Evolutionary conservation across 2,329 filamentous ascomycete genomes (phyloP), one percentile per base, ranked within the genome.

Genomic region (Waltergamsia citrina): DNA sequence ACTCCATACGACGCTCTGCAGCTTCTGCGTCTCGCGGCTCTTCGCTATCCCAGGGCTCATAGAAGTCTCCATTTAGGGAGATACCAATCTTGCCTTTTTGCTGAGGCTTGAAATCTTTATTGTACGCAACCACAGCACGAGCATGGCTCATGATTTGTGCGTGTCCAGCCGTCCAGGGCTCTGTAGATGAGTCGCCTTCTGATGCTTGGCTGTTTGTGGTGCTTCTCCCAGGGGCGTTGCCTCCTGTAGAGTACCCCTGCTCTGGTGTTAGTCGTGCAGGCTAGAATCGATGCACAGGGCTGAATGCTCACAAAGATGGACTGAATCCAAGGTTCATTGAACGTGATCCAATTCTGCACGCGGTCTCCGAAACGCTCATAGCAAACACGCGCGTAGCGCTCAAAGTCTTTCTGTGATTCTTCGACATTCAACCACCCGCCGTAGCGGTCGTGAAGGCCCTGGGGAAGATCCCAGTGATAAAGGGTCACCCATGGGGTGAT

Each of bases 401-500:
- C 54, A 35, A 60, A 59, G 35, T 60, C 57, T 6, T 42, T 42
- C 11, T 51, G 44, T 1, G 49, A 50, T 32, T 57, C 44, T 3
- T 47, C 42, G 6, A 49, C 49, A 23, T 59, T 43, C 5, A 60
- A 26, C 44, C 49, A 52, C 0, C 56, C 57, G 1, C 56, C 53
- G 6, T 62, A 61, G 0, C 56, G 44, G 16, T 59, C 52, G 21
- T 61, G 47, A 1, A 62, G 47, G 0, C 32, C 48, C 11, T 57
- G 55, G 0, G 58, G 58, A 0, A 57, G 39, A 11, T 81, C 76
- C 75, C 76, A 81, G 49, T 81, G 78, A 45, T 72, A 79, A 2
- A 82, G 58, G 0, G 78, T 81, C 25, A 78, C 60, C 50, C 78
- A 65, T 0, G 78, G 76, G 21, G 63, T 65, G 40, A 81, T 78